Percentiles rank a stretch among this genome's conserved stretches.
Evolutionary conservation across 2,329 filamentous ascomycete species (phyloP).

Genomic region (Exophiala xenobiotica): DNA sequence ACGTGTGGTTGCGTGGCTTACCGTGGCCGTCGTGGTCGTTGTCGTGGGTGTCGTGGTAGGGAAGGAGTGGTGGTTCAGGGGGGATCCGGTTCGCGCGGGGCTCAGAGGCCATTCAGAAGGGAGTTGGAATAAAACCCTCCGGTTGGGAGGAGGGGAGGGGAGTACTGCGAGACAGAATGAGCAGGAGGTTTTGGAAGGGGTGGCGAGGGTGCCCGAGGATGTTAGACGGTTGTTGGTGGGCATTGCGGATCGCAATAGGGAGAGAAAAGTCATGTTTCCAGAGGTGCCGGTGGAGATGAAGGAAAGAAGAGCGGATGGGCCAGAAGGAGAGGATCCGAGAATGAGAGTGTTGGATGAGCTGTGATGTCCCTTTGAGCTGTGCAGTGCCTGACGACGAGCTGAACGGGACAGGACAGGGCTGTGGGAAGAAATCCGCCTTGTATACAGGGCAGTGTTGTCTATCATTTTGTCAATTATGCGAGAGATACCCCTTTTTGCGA

Average conservation of each 20-base stretch:
- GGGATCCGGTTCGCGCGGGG: constrained; percentile 17
- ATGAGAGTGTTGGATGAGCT: constrained; percentile 17
- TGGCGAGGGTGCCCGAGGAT: constrained; percentile 16
- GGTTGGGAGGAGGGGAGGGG: too few species aligned
- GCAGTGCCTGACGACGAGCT: too few species aligned
- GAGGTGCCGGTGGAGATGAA: constrained; percentile 2
- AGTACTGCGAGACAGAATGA: constrained; percentile 2
- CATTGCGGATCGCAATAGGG: constrained; percentile 17
- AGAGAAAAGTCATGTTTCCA: constrained; percentile 14
- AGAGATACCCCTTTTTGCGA: constrained; percentile 7
- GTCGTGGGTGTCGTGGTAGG: constrained; percentile 14
- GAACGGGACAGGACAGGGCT: too few species aligned
- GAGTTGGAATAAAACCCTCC: constrained; percentile 16
- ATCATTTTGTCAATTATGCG: too few species aligned
- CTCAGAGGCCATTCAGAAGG: constrained; percentile 13
- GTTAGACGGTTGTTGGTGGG: constrained; percentile 16
- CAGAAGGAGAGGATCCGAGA: constrained; percentile 13
- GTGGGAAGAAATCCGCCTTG: too few species aligned
- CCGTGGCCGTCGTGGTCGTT: constrained; percentile 11
- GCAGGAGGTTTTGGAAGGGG: not conserved
- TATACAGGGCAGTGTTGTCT: not conserved
- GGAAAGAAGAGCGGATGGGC: not conserved
- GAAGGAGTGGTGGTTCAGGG: constrained; percentile 22
- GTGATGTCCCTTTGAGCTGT: too few species aligned
- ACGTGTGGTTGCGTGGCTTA: constrained; percentile 15